phyloP scores from a whole-genome alignment of 139 green algal genomes.

The Chlamydomonas sp. region DNA sequence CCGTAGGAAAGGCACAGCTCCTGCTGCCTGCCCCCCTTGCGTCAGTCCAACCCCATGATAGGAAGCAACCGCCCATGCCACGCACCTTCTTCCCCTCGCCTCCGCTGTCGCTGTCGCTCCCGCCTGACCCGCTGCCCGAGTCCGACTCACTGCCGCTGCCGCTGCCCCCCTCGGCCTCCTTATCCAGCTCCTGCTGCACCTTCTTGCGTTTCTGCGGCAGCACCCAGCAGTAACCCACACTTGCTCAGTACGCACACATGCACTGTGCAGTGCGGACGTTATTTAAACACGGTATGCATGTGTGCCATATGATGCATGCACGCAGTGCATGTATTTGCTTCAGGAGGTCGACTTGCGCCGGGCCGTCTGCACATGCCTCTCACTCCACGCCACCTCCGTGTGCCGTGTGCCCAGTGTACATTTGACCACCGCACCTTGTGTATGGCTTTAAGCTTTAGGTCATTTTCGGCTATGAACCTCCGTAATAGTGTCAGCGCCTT shows the following conservation, averaged over 20 bases:
- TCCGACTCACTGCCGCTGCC: slow-evolving; percentile 41
- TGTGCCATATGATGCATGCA: background rate
- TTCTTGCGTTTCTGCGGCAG: slow-evolving; percentile 48
- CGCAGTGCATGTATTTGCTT: background rate
- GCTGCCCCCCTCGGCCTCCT: slow-evolving; percentile 19
- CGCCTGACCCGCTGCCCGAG: slow-evolving; percentile 20
- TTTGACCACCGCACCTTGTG: slow-evolving; percentile 44
- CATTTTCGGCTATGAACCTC: slow-evolving; percentile 59
- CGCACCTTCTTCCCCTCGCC: slow-evolving; percentile 24
- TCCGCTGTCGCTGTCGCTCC: slow-evolving; percentile 3
- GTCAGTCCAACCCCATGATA: background rate
- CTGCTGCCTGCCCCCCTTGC: background rate
- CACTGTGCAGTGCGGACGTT: background rate
- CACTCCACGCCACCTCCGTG: background rate
- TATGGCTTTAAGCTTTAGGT: slow-evolving; percentile 52
- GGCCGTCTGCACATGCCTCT: background rate
- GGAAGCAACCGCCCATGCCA: background rate
- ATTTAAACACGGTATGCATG: background rate
- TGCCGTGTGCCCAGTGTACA: background rate
- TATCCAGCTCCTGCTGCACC: slow-evolving; percentile 39
- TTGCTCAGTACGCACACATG: background rate
- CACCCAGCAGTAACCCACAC: background rate
- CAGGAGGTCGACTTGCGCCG: no score
- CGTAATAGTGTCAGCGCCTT: slow-evolving; percentile 67
- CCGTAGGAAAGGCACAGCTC: no score